Evolutionary conservation across 2,329 filamentous ascomycete species (phyloP), one percentile per base, ranked within the genome.

Genomic region (Anthostomella pinea): DNA sequence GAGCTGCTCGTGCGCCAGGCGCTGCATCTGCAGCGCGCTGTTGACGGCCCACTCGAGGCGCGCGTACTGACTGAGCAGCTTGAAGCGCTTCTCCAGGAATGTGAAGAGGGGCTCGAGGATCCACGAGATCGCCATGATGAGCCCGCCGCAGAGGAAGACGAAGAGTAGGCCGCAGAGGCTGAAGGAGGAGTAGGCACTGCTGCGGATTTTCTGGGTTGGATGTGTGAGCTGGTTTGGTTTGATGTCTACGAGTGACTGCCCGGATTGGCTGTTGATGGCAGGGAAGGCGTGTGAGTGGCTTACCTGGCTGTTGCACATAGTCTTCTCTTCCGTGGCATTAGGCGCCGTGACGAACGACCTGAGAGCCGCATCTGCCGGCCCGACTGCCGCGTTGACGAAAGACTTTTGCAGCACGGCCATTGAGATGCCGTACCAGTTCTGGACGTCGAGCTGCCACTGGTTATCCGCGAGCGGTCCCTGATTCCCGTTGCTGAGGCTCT

Each of bases 151-250:
- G 11, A 43, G 17, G 6, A 47, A 48, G 13, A 41, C 47, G 21
- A 52, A 46, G 25, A 41, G 17, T 5, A 57, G 33, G 6, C 45
- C 47, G 20, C 56, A 53, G 16, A 56, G 24, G 29, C 46, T 56
- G 23, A 57, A 55, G 7, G 50, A 51, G 4, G 41, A 32, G 35
- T 51, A 49, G 5, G 32, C 39, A 0, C 46, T 46, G 6, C 35
- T 52, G 3, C 34, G 35, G 2, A 57, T 49, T 44, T 56, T 57
- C 51, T 54, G 30, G n/a, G n/a, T n/a, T n/a, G 26, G n/a, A 6
- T 5, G 8, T 10, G 25, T 29, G 6, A 3, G 13, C 18, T 18
- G 17, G 8, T 16, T 6, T 10, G 4, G 8, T 23, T 30, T 33
- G 19, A 22, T 14, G 13, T 14, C 8, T n/a, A 28, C 11, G 7